Percentiles rank a stretch among this genome's conserved stretches.
phyloP scores from a whole-genome alignment of 1,284 basidiomycete species.

The Leccinum griseonigrum region DNA sequence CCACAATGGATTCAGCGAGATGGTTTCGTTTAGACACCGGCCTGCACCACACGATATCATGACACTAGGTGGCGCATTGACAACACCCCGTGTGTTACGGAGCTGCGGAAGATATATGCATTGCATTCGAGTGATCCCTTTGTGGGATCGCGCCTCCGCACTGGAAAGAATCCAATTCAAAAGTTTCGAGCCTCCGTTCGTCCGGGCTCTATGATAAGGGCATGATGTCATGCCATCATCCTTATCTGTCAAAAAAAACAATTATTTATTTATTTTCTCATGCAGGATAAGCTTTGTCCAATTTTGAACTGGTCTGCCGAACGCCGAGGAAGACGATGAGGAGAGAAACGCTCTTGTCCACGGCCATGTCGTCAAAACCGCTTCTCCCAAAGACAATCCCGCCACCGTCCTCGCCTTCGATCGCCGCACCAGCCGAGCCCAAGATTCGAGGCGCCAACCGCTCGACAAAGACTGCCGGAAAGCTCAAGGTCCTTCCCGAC shows the following conservation, averaged over 20 bases:
- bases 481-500: slow-evolving; percentile 92
- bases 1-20: not conserved
- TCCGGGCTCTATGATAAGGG: not conserved
- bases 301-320: slow-evolving; percentile 19
- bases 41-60: not conserved
- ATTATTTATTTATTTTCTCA: slow-evolving; percentile 10
- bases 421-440: slow-evolving; percentile 29
- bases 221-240: slow-evolving; percentile 19
- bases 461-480: slow-evolving; percentile 85
- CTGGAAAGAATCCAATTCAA: not conserved
- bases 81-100: not conserved
- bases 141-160: not conserved
- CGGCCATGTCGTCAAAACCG: slow-evolving; percentile 31
- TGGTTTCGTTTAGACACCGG: not conserved
- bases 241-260: not conserved
- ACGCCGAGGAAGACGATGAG: slow-evolving; percentile 18
- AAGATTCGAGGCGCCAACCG: slow-evolving; percentile 73
- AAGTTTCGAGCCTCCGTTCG: not conserved
- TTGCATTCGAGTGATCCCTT: not conserved
- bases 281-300: not conserved
- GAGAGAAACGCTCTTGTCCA: not conserved
- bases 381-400: slow-evolving; percentile 32
- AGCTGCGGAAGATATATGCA: slow-evolving; percentile 2
- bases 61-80: not conserved
- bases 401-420: slow-evolving; percentile 9